Evolutionary conservation across 2,329 filamentous ascomycete genomes (phyloP), one percentile per base, ranked within the genome.

Genomic region (Amauroascus verrucosus): DNA sequence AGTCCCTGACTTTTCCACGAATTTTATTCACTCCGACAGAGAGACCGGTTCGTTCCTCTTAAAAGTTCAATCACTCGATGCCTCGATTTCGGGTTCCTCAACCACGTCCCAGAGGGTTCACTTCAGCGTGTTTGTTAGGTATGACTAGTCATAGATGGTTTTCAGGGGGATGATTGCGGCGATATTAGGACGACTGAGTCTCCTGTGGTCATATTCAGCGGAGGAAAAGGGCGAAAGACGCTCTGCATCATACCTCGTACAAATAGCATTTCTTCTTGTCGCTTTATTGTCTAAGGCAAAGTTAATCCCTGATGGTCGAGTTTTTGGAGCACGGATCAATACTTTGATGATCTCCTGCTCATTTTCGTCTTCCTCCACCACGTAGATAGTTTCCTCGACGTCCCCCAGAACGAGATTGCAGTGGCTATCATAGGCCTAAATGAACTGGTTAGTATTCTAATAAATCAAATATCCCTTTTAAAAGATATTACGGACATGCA

Each of bases 221-320:
- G 61, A 65, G 18, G 3, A 22, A 18, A 6, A 24, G 13, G 24
- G 8, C 22, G 24, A 18, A 18, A 14, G 22, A 11, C 26, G 22
- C 9, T 7, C 22, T 20, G 26, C 14, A n/a, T 70, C 79, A 58
- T 73, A 91, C 90, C 91, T 86, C 93, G 79, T 55, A 98, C 91
- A 69, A 98, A 98, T 18, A 98, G 75, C 93, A 98, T 98, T 69
- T 97, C 93, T 41, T 89, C 94, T 70, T 96, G 94, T 73, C 95
- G 95, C 74, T 91, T 95, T 58, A 93, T 82, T 13, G 90, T 95
- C 86, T 95, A 58, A 13, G 49, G 20, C n/a, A 43, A 16, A 18
- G 20, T 51, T 20, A 41, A 37, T 33, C 14, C 24, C 16, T 30
- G 11, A 33, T 38, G 6, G 3, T 24, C 16, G 13, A 35, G 3